Percentiles rank a stretch among this genome's conserved stretches.
phyloP scores from a whole-genome alignment of 148 eudicot species.

The Rhododendron kiyosumense region DNA sequence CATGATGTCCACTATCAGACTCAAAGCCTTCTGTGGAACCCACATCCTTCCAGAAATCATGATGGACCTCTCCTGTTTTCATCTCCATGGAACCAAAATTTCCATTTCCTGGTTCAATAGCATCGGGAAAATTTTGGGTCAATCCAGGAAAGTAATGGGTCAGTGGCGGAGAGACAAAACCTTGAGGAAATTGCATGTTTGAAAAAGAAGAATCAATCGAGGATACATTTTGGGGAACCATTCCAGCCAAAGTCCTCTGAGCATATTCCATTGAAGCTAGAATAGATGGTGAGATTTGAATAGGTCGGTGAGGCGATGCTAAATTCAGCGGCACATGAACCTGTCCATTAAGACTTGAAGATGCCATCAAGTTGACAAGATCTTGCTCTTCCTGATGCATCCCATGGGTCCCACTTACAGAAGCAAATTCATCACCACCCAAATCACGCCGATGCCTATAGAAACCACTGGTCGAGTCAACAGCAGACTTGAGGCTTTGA shows the following conservation, averaged over 20 bases:
- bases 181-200: slow-evolving; percentile 61
- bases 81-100: slow-evolving; percentile 35
- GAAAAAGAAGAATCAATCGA: slow-evolving; percentile 51
- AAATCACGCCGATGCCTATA: slow-evolving; percentile 28
- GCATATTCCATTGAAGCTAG: slow-evolving; percentile 62
- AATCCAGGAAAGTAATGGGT: slow-evolving; percentile 50
- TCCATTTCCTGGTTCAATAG: slow-evolving; percentile 34
- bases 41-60: slow-evolving; percentile 52
- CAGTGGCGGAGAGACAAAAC: slow-evolving; percentile 45
- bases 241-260: slow-evolving; percentile 50
- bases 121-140: slow-evolving; percentile 35
- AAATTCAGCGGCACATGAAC: slow-evolving; percentile 53
- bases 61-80: slow-evolving; percentile 36
- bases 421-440: slow-evolving; percentile 38
- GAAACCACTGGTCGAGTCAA: slow-evolving; percentile 29
- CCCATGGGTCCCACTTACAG: slow-evolving; percentile 36
- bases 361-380: slow-evolving; percentile 73
- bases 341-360: slow-evolving; percentile 54
- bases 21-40: slow-evolving; percentile 39
- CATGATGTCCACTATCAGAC: slow-evolving; percentile 37
- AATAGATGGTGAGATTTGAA: slow-evolving; percentile 57
- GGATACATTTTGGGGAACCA: slow-evolving; percentile 57
- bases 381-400: slow-evolving; percentile 81
- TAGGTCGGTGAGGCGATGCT: slow-evolving; percentile 51
- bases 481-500: slow-evolving; percentile 27